Percentiles rank a stretch among this genome's conserved stretches.
These are phyloP conservation scores for Chalciporus sphaerocephalus DNA, from an alignment of 768 basidiomycete genomes.

Conservation along the genomic window DNA sequence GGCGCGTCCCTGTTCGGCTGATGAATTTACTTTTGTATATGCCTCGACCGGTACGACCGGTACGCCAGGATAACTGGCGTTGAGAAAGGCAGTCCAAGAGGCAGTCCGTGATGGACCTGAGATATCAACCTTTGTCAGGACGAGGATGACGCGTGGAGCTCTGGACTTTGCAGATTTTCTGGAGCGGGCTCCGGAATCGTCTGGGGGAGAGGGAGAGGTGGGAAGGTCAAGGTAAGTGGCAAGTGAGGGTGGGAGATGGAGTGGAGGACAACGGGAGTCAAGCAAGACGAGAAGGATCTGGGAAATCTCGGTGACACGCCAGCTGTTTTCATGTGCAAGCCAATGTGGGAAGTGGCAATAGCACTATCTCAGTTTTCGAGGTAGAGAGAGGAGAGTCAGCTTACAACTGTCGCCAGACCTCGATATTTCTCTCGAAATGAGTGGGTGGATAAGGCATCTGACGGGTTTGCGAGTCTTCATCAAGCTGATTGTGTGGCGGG, in stretches of 20 bases:
- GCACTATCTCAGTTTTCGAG: neutral
- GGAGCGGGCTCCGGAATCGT: constrained; percentile 11
- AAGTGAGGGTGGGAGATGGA: constrained; percentile 84
- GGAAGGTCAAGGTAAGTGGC: constrained; percentile 48
- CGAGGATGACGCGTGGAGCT: constrained; percentile 48
- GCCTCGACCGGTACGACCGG: constrained; percentile 75
- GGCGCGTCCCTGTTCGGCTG: constrained; percentile 39
- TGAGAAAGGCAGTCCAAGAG: constrained; percentile 64
- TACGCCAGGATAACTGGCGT: constrained; percentile 46
- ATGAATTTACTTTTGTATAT: constrained; percentile 46
- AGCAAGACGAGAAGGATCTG: constrained; percentile 84
- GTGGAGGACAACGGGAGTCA: constrained; percentile 82
- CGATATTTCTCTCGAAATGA: constrained; percentile 84
- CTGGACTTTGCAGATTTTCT: constrained; percentile 32
- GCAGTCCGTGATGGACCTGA: constrained; percentile 59
- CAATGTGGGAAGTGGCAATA: neutral
- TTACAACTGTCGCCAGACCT: constrained; percentile 92
- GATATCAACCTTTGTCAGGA: constrained; percentile 88
- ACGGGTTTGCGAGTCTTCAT: constrained; percentile 14
- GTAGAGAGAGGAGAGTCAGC: constrained; percentile 26
- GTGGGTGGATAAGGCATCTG: constrained; percentile 62
- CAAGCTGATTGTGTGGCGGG: neutral
- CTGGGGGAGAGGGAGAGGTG: neutral
- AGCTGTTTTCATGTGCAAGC: constrained; percentile 45
- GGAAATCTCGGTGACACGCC: constrained; percentile 91